A percentile compares a stretch with the other conserved stretches of the same genome.
Conservation (phyloP, 345 rosid genomes). For the Eucalyptus polyanthemos region DNA sequence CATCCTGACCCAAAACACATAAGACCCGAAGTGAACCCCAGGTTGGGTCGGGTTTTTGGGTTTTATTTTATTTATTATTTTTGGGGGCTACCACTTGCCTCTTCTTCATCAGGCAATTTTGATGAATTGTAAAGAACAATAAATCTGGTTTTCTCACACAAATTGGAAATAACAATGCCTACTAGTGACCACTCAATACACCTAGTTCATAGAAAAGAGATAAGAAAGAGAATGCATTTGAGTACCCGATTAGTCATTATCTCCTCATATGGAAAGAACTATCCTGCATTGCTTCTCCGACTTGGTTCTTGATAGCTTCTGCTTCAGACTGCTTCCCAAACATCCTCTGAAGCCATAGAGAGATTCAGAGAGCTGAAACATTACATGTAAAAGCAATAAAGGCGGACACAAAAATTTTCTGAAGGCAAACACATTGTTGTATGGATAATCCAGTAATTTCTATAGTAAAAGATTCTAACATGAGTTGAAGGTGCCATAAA, state of each 20-base stretch:
- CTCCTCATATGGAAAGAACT: background rate
- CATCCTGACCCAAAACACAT: background rate
- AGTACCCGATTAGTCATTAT: no score
- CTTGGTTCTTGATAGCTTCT: background rate
- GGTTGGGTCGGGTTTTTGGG: background rate
- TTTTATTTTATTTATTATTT: no score
- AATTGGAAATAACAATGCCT: no score
- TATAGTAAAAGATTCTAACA: background rate
- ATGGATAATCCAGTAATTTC: background rate
- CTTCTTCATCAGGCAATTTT: background rate
- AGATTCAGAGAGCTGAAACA: background rate
- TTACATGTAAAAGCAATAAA: background rate
- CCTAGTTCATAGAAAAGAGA: no score
- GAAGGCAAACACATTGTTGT: background rate
- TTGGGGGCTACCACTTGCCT: background rate
- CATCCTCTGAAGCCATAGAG: background rate
- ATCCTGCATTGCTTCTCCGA: background rate
- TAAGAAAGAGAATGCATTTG: no score
- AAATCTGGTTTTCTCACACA: no score
- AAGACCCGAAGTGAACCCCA: background rate
- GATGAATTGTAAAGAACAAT: background rate
- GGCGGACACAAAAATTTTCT: background rate
- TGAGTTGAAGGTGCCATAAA: background rate
- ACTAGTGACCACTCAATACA: no score
- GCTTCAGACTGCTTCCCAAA: background rate